These are phyloP conservation scores for Panicum hallii DNA, from an alignment of 202 grass and related monocot genomes.

Conservation along the genomic window DNA sequence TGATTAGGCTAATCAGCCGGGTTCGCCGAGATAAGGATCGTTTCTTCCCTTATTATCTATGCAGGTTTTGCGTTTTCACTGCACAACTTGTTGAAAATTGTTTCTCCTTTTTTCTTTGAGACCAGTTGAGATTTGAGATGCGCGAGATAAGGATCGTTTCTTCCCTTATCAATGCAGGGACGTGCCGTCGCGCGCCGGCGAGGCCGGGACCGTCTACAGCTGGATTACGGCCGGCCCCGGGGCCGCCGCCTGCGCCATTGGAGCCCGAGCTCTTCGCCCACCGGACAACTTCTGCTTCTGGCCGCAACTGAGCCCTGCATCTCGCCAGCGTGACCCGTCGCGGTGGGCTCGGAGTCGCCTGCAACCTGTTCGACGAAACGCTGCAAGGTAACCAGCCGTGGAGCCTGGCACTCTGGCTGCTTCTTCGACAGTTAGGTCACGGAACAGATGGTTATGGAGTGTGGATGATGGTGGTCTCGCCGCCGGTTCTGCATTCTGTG, in stretches of 20 bases:
- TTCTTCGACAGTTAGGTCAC: neutral
- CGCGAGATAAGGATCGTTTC: too few species aligned
- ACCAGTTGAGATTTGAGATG: neutral
- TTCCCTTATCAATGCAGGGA: too few species aligned
- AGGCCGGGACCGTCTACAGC: neutral
- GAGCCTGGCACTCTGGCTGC: neutral
- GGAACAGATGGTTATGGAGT: too few species aligned
- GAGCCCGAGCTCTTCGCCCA: neutral
- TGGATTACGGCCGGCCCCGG: neutral
- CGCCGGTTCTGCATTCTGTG: too few species aligned
- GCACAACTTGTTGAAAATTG: neutral
- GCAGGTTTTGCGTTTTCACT: neutral
- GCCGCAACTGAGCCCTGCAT: neutral
- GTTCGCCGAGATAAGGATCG: neutral
- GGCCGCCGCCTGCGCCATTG: neutral
- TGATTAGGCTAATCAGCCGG: neutral
- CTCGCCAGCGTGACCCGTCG: too few species aligned
- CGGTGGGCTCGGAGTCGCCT: neutral
- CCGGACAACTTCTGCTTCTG: neutral
- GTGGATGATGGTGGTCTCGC: too few species aligned
- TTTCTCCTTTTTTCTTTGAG: too few species aligned
- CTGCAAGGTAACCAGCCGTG: neutral
- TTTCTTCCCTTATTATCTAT: neutral
- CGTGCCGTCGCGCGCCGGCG: neutral
- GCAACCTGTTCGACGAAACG: neutral